phyloP scores from a whole-genome alignment of 2,329 filamentous ascomycete species.

The Mycocentrospora acerina region DNA sequence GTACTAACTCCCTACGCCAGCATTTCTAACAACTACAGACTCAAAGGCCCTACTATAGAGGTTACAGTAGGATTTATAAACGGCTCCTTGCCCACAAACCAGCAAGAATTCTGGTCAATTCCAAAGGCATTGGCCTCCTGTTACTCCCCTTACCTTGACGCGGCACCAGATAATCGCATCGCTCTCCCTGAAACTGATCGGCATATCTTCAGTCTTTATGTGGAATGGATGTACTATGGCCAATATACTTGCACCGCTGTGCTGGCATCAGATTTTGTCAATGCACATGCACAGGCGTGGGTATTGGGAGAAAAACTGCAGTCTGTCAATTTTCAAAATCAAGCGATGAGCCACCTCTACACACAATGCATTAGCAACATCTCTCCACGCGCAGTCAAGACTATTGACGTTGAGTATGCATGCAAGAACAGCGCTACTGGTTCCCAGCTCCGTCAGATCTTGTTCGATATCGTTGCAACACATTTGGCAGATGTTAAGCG shows the following conservation, averaged over 20 bases:
- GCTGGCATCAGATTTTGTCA: neutral
- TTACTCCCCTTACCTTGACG: conserved; percentile 7
- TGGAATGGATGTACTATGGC: conserved; percentile 12
- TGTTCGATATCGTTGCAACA: conserved; percentile 4
- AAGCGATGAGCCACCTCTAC: conserved; percentile 9
- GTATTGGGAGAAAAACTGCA: conserved; percentile 9
- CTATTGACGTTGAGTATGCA: conserved; percentile 1
- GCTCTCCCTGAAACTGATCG: conserved; percentile 5
- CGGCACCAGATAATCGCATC: conserved; percentile 3
- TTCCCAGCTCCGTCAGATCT: conserved; percentile 8
- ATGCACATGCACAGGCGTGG: conserved; percentile 7
- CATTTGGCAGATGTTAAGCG: conserved; percentile 3
- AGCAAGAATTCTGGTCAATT: conserved; percentile 5
- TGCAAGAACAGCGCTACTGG: conserved; percentile 2
- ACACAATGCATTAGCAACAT: neutral
- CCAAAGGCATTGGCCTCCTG: conserved; percentile 7
- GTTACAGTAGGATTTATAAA: conserved; percentile 4
- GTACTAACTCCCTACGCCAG: neutral
- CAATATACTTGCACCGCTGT: neutral
- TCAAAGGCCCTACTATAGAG: conserved; percentile 3
- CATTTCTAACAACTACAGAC: too few relatives aligned
- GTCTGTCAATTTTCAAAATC: conserved; percentile 9
- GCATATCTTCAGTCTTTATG: conserved; percentile 7
- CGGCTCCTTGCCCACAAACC: neutral
- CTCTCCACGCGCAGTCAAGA: neutral